phyloP scores from a whole-genome alignment of 129 eudicot species.

The Tagetes patula region DNA sequence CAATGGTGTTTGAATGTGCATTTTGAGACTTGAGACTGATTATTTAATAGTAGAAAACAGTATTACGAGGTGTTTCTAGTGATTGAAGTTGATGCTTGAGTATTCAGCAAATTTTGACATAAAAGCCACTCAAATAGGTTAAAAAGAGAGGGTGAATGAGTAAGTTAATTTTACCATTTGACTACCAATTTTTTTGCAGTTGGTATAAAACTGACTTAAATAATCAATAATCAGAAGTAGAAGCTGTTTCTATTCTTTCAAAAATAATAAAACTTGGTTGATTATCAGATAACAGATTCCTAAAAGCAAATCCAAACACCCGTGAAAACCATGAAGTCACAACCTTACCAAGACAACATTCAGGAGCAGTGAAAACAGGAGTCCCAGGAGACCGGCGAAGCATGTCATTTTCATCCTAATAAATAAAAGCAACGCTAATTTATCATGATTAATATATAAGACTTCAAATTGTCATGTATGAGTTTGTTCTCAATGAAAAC shows the following conservation, averaged over 20 bases:
- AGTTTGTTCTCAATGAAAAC: not conserved
- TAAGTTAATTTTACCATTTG: not conserved
- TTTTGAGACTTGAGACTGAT: not conserved
- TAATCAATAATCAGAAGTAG: not conserved
- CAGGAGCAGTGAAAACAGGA: constrained; percentile 98
- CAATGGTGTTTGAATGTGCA: not conserved
- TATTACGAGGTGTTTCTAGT: not conserved
- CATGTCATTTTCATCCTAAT: constrained; percentile 81
- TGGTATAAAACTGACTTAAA: constrained; percentile 4
- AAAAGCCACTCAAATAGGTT: not conserved
- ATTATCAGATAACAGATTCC: not conserved
- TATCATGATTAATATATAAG: not conserved
- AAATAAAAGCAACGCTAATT: constrained; percentile 11
- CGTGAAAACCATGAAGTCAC: not conserved
- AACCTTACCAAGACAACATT: constrained; percentile 84
- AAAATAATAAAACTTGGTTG: not conserved
- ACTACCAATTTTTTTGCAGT: not conserved
- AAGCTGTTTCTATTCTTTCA: not conserved
- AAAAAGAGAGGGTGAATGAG: not conserved
- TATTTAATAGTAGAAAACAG: not conserved
- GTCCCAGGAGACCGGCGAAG: constrained; percentile 99
- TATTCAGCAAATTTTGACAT: constrained; percentile 4
- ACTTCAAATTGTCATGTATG: not conserved
- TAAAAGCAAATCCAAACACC: not conserved
- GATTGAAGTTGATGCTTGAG: not conserved